Evolutionary conservation across 768 basidiomycete genomes (phyloP), one percentile per base, ranked within the genome.

Genomic region (Pleurotus citrinopileatus): DNA sequence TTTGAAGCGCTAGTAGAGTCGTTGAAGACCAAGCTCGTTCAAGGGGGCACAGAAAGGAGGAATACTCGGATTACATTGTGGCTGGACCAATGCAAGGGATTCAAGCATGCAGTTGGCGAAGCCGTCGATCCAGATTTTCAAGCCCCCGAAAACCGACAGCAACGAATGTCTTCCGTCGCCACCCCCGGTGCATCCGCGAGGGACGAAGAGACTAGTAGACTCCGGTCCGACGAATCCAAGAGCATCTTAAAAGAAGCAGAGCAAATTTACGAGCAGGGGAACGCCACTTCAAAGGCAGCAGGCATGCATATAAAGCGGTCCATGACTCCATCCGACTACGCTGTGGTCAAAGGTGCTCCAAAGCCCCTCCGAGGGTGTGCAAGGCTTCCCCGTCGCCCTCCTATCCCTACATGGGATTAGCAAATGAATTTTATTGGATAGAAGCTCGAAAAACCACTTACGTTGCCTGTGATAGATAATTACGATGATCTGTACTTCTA

Each of bases 281-380:
- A 22, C n/a, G n/a, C n/a, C n/a, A n/a, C n/a, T n/a, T n/a, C n/a
- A n/a, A n/a, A 8, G 8, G n/a, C 45, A 51, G 17, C 22, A 55
- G 43, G 7, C 20, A 46, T 26, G 25, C 34, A 20, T 13, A 4
- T 34, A 55, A 25, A 52, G n/a, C n/a, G n/a, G n/a, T n/a, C 12
- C 17, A 32, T 55, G 25, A 50, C 52, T 27, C 42, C 54, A 25
- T 53, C 55, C 26, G 56, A 59, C 29, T 48, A 59, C 12, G 53
- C 61, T 17, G 65, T 68, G 28, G 60, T 64, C n/a, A 59, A 23
- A 22, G 29, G 58, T 56, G 53, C 45, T 46, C n/a, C 43, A 50
- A 38, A 28, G 36, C 56, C 47, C 23, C 38, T 58, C 8, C 27
- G 57, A 51, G 28, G 40, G 17, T 42, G n/a, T 19, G 47, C 53